Percentiles rank a stretch among this genome's conserved stretches.
Evolutionary conservation across 140 eudicot genomes (phyloP).

Genomic region (Oenanthe javanica): DNA sequence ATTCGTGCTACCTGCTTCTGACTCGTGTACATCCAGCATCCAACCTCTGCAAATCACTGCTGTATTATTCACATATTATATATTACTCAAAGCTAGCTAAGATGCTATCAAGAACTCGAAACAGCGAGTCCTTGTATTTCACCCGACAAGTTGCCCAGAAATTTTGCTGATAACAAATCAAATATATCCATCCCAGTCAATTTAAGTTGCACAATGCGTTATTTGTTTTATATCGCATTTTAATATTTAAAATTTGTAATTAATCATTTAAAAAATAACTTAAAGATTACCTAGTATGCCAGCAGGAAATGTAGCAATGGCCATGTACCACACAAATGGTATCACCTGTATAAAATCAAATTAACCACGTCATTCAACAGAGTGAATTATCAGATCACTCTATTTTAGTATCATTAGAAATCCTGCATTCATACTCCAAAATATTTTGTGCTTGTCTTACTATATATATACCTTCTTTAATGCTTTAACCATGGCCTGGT

Average conservation of each 20-base stretch:
- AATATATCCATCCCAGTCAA: too few relatives aligned
- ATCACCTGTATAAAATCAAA: constrained; percentile 45
- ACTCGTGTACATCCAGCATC: constrained; percentile 94
- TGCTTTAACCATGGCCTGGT: constrained; percentile 63
- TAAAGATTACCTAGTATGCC: constrained; percentile 54
- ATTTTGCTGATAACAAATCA: too few relatives aligned
- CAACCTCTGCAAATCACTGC: constrained; percentile 51
- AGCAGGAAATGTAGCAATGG: constrained; percentile 85
- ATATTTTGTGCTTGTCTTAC: not conserved
- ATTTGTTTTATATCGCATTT: too few relatives aligned
- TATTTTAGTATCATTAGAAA: not conserved
- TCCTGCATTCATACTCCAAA: not conserved
- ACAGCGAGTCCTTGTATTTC: too few relatives aligned
- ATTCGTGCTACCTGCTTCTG: constrained; percentile 64
- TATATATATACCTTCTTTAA: constrained; percentile 43
- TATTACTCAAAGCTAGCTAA: not conserved
- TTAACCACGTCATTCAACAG: not conserved
- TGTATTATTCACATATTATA: not conserved
- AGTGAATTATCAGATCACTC: not conserved
- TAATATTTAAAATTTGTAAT: too few relatives aligned
- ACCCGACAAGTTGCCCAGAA: too few relatives aligned
- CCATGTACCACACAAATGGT: constrained; percentile 88
- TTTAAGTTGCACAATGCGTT: too few relatives aligned
- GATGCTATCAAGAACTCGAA: not conserved
- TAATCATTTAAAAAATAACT: not conserved